Percentiles rank a stretch among this genome's conserved stretches.
These are phyloP conservation scores for Wilcoxina mikolae DNA, from an alignment of 495 filamentous ascomycete species.

Conservation along the genomic window DNA sequence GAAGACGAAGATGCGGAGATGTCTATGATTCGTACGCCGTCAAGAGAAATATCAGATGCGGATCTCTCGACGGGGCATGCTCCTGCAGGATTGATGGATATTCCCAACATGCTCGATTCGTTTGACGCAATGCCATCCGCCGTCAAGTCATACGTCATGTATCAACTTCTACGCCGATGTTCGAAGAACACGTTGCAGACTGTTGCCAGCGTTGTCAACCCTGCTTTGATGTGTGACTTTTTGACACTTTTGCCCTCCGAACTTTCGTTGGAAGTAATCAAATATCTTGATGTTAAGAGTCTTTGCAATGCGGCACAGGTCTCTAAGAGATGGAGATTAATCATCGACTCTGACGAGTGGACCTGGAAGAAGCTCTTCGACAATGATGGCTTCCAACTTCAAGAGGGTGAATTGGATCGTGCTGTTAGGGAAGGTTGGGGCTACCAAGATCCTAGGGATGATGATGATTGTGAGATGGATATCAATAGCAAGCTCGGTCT, in stretches of 20 bases:
- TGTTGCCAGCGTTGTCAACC: constrained; percentile 84
- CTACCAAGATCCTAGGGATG: constrained; percentile 78
- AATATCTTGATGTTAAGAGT: constrained; percentile 71
- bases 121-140: constrained; percentile 82
- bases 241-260: constrained; percentile 68
- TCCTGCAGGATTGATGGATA: constrained; percentile 43
- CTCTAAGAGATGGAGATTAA: constrained; percentile 80
- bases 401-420: constrained; percentile 67
- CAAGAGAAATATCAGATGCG: neutral
- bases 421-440: constrained; percentile 94
- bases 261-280: constrained; percentile 71
- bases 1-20: constrained; percentile 30
- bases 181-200: constrained; percentile 80
- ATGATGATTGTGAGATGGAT: constrained; percentile 65
- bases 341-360: constrained; percentile 81
- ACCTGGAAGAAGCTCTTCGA: constrained; percentile 93
- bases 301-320: constrained; percentile 88
- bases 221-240: constrained; percentile 92
- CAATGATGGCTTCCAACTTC: constrained; percentile 60
- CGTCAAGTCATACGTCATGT: constrained; percentile 89
- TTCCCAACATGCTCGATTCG: constrained; percentile 67
- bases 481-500: constrained; percentile 35
- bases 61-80: neutral
- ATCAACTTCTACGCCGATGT: constrained; percentile 78
- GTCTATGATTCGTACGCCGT: constrained; percentile 12